These are phyloP conservation scores for Asterophora parasitica DNA, from an alignment of 768 basidiomycete genomes.

Conservation along the genomic window DNA sequence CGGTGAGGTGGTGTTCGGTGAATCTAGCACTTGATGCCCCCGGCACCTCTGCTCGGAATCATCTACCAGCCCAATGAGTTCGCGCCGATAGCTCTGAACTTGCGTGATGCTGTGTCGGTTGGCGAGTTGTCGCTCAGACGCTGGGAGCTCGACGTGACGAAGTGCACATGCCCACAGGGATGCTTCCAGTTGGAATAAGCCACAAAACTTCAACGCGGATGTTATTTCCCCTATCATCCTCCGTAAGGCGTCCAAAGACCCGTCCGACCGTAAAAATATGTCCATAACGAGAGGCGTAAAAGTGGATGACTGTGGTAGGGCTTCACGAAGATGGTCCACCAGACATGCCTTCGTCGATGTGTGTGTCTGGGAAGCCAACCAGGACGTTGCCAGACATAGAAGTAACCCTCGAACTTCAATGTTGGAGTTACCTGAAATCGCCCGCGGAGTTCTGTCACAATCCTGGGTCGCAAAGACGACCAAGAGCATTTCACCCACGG, in stretches of 20 bases:
- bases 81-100: slow-evolving; percentile 30
- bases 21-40: slow-evolving; percentile 16
- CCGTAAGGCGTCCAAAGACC: slow-evolving; percentile 12
- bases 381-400: slow-evolving; percentile 13
- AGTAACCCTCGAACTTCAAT: slow-evolving; percentile 9
- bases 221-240: slow-evolving; percentile 21
- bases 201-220: slow-evolving; percentile 26
- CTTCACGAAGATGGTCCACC: slow-evolving; percentile 22
- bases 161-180: slow-evolving; percentile 51
- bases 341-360: not conserved
- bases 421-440: not conserved
- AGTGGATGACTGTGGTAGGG: slow-evolving; percentile 21
- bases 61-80: slow-evolving; percentile 43
- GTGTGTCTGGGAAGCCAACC: slow-evolving; percentile 9
- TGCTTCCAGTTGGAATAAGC: slow-evolving; percentile 39
- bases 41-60: slow-evolving; percentile 49
- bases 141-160: slow-evolving; percentile 36
- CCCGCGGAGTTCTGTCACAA: not conserved
- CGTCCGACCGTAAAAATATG: slow-evolving; percentile 10
- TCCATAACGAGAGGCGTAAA: slow-evolving; percentile 16
- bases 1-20: slow-evolving; percentile 5
- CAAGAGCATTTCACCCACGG: slow-evolving; percentile 8
- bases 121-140: slow-evolving; percentile 17
- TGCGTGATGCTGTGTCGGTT: slow-evolving; percentile 16
- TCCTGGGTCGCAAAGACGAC: not conserved